Evolutionary conservation across 140 eudicot genomes (phyloP), one percentile per base, ranked within the genome.

Genomic region (Flaveria floridana): DNA sequence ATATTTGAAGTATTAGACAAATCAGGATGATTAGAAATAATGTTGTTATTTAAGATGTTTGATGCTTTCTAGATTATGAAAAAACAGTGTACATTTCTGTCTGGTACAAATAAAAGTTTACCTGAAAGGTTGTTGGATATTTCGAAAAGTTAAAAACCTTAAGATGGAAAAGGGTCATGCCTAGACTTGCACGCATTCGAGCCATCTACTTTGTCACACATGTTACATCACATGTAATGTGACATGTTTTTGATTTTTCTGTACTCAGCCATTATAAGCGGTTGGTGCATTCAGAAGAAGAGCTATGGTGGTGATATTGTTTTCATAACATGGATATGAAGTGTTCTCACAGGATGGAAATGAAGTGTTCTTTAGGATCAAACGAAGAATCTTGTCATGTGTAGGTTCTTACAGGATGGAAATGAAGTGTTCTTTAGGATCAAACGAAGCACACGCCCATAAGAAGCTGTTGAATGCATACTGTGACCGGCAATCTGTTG

Each of bases 381-480:
- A 84, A 59, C 46, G 15, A 1, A n/a, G 53, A 65, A 30, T 65
- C 28, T 50, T 26, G 52, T 37, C 52, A 28, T 16, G 26, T 42
- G 8, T 62, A 13, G 25, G 47, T 50, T 41, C 6, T 68, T 25
- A 47, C 80, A 88, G 95, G 90, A 85, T 64, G 85, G 86, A 11
- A 85, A 81, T 81, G 88, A 85, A 59, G 88, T 88, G 59, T 83
- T 85, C 67, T 88, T 85, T 12, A 81, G 88, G 84, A 85, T 88
- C 61, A 88, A 84, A 70, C 73, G 95, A 75, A 86, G 87, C 86
- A 85, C 95, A 10, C 82, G 79, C 26, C 84, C 5, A 83, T 68
- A 88, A 85, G 86, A 88, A 88, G 76, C 87, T 88, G 23, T 83
- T 88, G 85, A 79, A 84, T 26, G 90, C 88, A 1, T 81, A 88